Conservation (phyloP, 805 yeast species). For the Barnettozyma salicaria region DNA sequence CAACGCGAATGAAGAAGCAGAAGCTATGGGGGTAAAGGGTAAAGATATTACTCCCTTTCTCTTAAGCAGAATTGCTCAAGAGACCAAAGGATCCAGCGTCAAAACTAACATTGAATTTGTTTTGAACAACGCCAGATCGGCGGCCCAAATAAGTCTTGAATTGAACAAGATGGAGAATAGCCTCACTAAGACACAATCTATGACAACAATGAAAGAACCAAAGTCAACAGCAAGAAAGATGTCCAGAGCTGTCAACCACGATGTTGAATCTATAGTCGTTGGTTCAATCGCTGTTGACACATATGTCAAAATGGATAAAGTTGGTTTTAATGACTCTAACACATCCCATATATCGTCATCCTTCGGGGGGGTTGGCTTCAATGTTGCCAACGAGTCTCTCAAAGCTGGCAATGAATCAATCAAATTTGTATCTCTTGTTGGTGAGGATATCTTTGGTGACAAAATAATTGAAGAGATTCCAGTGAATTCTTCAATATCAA, state of each 20-base stretch:
- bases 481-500: conserved; percentile 23
- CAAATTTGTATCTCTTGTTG: conserved; percentile 54
- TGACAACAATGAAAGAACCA: not conserved
- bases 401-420: conserved; percentile 28
- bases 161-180: conserved; percentile 3
- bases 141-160: conserved; percentile 56
- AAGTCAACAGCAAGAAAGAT: not conserved
- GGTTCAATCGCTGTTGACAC: conserved; percentile 80
- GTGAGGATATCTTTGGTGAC: conserved; percentile 50
- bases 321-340: conserved; percentile 54
- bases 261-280: conserved; percentile 39
- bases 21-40: conserved; percentile 47
- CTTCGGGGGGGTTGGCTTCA: conserved; percentile 83
- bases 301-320: conserved; percentile 41
- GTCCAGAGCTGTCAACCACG: not conserved
- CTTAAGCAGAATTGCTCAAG: conserved; percentile 54
- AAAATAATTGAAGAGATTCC: conserved; percentile 32
- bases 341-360: conserved; percentile 56
- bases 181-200: not conserved
- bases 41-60: conserved; percentile 78
- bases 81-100: conserved; percentile 68
- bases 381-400: conserved; percentile 61
- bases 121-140: conserved; percentile 65
- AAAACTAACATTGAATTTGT: conserved; percentile 70
- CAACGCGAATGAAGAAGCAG: conserved; percentile 54